phyloP scores from a whole-genome alignment of 805 yeast genomes.

The Yamadazyma philogaea region DNA sequence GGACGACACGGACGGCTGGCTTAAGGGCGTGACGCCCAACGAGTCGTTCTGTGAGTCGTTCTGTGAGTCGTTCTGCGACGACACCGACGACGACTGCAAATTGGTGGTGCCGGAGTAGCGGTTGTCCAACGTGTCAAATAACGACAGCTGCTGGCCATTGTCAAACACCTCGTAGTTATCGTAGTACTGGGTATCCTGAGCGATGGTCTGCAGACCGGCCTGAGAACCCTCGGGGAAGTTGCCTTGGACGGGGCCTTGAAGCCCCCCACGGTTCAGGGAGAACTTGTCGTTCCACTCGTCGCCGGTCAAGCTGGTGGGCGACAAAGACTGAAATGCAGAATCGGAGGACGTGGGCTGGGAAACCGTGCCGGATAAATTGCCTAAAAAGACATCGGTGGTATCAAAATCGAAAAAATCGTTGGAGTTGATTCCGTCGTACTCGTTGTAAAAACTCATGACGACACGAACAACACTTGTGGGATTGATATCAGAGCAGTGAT shows the following conservation, averaged over 20 bases:
- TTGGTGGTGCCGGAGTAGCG: constrained; percentile 3
- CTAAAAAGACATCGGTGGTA: constrained; percentile 28
- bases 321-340: constrained; percentile 7
- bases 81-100: not conserved
- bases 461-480: not conserved
- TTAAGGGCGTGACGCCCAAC: constrained; percentile 20
- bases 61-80: constrained; percentile 6
- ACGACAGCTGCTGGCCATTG: constrained; percentile 3
- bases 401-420: constrained; percentile 24
- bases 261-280: not conserved
- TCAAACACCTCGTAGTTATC: not conserved
- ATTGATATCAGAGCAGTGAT: not conserved
- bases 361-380: constrained; percentile 24
- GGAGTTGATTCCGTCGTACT: constrained; percentile 4
- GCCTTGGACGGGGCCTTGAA: too few relatives aligned
- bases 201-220: not conserved
- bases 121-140: constrained; percentile 2
- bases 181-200: not conserved
- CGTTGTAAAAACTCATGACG: constrained; percentile 1
- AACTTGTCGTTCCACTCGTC: constrained; percentile 1
- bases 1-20: constrained; percentile 18
- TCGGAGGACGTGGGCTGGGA: constrained; percentile 1
- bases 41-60: constrained; percentile 5
- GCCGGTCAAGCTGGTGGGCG: constrained; percentile 15
- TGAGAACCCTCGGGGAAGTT: too few relatives aligned